Percentiles rank a stretch among this genome's conserved stretches.
Conservation (phyloP, 345 rosid genomes). For the Euclidium syriacum region DNA sequence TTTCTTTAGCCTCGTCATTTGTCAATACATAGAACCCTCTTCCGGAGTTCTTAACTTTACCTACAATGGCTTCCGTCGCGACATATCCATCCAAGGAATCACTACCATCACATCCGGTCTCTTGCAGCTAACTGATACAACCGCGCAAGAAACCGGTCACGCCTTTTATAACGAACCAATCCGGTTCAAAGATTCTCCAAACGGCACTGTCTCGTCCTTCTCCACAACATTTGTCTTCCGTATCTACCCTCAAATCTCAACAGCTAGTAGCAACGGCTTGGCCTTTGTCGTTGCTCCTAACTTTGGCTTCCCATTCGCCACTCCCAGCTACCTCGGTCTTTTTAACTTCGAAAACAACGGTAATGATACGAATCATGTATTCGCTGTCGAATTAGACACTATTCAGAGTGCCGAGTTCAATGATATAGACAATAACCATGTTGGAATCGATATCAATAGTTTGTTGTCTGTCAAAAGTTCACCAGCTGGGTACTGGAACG, state of each 20-base stretch:
- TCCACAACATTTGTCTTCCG: slow-evolving; percentile 56
- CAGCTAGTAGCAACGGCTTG: slow-evolving; percentile 32
- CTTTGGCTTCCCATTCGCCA: slow-evolving; percentile 15
- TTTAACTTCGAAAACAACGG: slow-evolving; percentile 32
- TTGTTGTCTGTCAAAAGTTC: slow-evolving; percentile 19
- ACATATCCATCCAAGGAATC: slow-evolving; percentile 42
- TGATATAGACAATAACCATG: slow-evolving; percentile 36
- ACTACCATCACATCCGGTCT: slow-evolving; percentile 47
- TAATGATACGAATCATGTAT: slow-evolving; percentile 29
- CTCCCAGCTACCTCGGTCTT: slow-evolving; percentile 34
- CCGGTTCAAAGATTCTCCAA: slow-evolving; percentile 46
- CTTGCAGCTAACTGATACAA: slow-evolving; percentile 43
- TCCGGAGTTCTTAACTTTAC: slow-evolving; percentile 14
- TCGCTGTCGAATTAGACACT: slow-evolving; percentile 53
- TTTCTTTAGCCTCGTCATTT: neutral
- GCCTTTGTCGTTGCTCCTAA: slow-evolving; percentile 44
- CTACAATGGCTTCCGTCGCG: slow-evolving; percentile 19
- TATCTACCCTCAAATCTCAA: slow-evolving; percentile 25
- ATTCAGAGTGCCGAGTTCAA: slow-evolving; percentile 8
- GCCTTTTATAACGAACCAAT: slow-evolving; percentile 55
- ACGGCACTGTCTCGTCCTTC: slow-evolving; percentile 36
- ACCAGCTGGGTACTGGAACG: slow-evolving; percentile 29
- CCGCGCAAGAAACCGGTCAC: slow-evolving; percentile 39
- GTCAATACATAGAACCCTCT: neutral
- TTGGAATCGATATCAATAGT: slow-evolving; percentile 43